These are phyloP conservation scores for Anthostomella pinea DNA, from an alignment of 2,329 filamentous ascomycete genomes.

Conservation along the genomic window DNA sequence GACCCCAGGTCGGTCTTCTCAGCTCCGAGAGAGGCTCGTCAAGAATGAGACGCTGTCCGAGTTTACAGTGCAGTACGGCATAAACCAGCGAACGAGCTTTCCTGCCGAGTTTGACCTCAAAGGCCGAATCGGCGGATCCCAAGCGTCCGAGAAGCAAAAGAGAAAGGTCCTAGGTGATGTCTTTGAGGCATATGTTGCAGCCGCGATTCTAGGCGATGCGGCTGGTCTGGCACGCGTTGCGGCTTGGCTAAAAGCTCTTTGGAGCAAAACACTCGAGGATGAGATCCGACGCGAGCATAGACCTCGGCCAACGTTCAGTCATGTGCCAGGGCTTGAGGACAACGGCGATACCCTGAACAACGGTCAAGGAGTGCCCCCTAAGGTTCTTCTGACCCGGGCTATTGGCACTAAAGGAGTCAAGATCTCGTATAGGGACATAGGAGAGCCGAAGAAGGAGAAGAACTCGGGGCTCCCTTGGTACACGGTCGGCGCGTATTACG, in stretches of 20 bases:
- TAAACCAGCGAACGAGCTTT: conserved; percentile 62
- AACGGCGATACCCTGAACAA: conserved; percentile 9
- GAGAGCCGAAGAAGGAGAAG: conserved; percentile 53
- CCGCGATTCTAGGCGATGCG: conserved; percentile 67
- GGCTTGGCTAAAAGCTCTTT: conserved; percentile 72
- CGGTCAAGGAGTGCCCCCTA: conserved; percentile 33
- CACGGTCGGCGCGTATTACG: conserved; percentile 61
- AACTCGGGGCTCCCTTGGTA: conserved; percentile 54
- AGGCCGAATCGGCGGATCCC: conserved; percentile 36
- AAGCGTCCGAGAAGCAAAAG: conserved; percentile 48
- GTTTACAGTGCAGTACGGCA: conserved; percentile 68
- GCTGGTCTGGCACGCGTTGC: conserved; percentile 60
- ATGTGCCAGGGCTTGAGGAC: too few relatives aligned
- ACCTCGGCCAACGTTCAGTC: too few relatives aligned
- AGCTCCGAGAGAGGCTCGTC: conserved; percentile 74
- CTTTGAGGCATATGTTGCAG: conserved; percentile 88
- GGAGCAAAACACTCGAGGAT: conserved; percentile 61
- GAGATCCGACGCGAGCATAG: conserved; percentile 47
- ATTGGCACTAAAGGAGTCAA: conserved; percentile 57
- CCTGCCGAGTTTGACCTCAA: conserved; percentile 44
- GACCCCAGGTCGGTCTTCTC: conserved; percentile 66
- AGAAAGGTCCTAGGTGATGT: conserved; percentile 80
- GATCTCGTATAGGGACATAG: conserved; percentile 59
- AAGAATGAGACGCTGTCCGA: conserved; percentile 74
- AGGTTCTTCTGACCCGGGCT: conserved; percentile 49